Conservation (phyloP, 1,284 basidiomycete species). For the Mycena citricolor region DNA sequence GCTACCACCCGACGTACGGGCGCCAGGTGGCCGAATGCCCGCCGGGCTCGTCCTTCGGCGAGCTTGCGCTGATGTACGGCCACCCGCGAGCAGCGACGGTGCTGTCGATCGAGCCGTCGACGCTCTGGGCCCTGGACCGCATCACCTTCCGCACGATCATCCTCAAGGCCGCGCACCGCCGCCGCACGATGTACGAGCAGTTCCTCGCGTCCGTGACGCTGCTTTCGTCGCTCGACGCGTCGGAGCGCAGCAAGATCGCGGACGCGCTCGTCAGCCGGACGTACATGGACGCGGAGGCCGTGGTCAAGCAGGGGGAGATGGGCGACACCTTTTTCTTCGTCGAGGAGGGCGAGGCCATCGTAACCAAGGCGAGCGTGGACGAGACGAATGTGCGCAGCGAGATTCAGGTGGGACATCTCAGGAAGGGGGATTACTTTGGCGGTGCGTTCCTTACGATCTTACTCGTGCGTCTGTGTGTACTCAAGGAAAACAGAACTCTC, state of each 20-base stretch:
- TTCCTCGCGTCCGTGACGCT: slow-evolving; percentile 93
- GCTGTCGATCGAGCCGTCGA: slow-evolving; percentile 79
- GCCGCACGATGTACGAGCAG: slow-evolving; percentile 93
- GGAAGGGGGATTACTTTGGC: slow-evolving; percentile 97
- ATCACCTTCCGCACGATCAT: slow-evolving; percentile 99
- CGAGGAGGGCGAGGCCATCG: slow-evolving; percentile 88
- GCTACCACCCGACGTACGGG: slow-evolving; percentile 70
- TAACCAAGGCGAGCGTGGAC: slow-evolving; percentile 71
- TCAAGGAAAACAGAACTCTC: slow-evolving; percentile 62
- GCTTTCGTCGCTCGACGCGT: slow-evolving; percentile 80
- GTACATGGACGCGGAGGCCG: slow-evolving; percentile 81
- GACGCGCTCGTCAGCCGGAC: slow-evolving; percentile 89
- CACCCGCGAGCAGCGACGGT: slow-evolving; percentile 96
- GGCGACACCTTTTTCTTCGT: slow-evolving; percentile 98
- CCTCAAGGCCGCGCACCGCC: slow-evolving; percentile 81
- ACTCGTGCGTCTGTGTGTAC: slow-evolving; percentile 5
- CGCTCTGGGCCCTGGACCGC: slow-evolving; percentile 93
- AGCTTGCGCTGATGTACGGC: slow-evolving; percentile 97
- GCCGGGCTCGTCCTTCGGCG: slow-evolving; percentile 90
- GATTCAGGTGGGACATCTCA: slow-evolving; percentile 71
- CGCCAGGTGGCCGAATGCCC: slow-evolving; percentile 85
- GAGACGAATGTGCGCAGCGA: slow-evolving; percentile 64
- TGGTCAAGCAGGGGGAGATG: slow-evolving; percentile 90
- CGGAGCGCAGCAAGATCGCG: slow-evolving; percentile 94
- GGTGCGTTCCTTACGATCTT: slow-evolving; percentile 51